A percentile compares a stretch with the other conserved stretches of the same genome.
These are phyloP conservation scores for Musa acuminata DNA, from an alignment of 176 grass and related monocot species.

Conservation along the genomic window DNA sequence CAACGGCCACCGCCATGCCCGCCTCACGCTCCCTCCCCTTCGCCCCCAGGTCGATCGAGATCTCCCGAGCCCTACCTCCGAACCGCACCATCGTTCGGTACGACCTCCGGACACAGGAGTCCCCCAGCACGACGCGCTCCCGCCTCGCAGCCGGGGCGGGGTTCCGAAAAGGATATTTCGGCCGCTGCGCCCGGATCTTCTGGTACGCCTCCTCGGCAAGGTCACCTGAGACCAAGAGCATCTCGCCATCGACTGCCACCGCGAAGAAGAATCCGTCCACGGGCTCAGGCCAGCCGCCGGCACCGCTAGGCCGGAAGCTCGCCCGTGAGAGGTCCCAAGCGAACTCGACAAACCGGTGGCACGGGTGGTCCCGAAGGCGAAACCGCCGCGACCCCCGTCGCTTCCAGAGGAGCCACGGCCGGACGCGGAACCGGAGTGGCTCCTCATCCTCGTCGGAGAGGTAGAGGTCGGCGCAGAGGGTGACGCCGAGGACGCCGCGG, in stretches of 20 bases:
- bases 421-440: slow-evolving; percentile 36
- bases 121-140: slow-evolving; percentile 60
- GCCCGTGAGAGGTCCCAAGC: slow-evolving; percentile 72
- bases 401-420: slow-evolving; percentile 69
- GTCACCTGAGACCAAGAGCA: slow-evolving; percentile 66
- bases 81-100: slow-evolving; percentile 62
- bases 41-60: slow-evolving; percentile 60
- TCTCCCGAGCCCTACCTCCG: slow-evolving; percentile 58
- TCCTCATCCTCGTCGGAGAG: slow-evolving; percentile 34
- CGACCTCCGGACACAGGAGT: slow-evolving; percentile 8
- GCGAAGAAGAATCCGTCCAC: slow-evolving; percentile 63
- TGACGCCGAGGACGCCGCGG: slow-evolving; percentile 57
- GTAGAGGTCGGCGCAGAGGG: slow-evolving; percentile 62
- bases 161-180: not conserved
- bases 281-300: slow-evolving; percentile 38
- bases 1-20: slow-evolving; percentile 53
- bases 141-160: slow-evolving; percentile 45
- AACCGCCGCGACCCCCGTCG: slow-evolving; percentile 60
- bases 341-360: slow-evolving; percentile 37
- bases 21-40: slow-evolving; percentile 23
- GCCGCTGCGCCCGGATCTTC: slow-evolving; percentile 34
- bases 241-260: slow-evolving; percentile 56
- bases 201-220: slow-evolving; percentile 64
- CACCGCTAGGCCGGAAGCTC: slow-evolving; percentile 35
- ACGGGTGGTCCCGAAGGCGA: slow-evolving; percentile 14